These are phyloP conservation scores for Podosphaera xanthii DNA, from an alignment of 2,329 filamentous ascomycete genomes.

Conservation along the genomic window DNA sequence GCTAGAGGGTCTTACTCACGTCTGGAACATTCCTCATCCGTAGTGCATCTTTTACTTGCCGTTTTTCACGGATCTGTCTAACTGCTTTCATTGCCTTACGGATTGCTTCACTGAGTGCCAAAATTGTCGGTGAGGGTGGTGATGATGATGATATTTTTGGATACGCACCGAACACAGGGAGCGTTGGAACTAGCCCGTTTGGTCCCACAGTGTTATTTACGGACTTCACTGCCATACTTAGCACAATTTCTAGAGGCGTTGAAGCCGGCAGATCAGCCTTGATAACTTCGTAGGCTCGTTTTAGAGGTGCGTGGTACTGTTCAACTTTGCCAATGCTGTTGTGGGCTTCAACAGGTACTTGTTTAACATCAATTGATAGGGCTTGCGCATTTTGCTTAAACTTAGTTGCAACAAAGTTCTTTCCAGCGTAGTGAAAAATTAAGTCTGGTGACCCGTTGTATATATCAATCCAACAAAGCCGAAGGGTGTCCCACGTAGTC, in stretches of 20 bases:
- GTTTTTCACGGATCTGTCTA: neutral
- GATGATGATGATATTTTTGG: neutral
- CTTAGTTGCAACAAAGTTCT: constrained; percentile 3
- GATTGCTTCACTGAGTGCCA: neutral
- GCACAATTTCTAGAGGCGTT: neutral
- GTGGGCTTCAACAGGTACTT: neutral
- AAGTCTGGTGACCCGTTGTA: constrained; percentile 1
- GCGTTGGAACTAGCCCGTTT: neutral
- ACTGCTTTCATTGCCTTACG: constrained; percentile 4
- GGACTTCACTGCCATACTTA: too few species aligned
- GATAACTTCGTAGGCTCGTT: neutral
- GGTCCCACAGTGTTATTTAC: too few species aligned
- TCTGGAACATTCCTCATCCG: too few species aligned
- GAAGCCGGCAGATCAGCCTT: neutral
- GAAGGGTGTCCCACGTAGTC: constrained; percentile 1
- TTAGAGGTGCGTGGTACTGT: neutral
- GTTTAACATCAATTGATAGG: neutral
- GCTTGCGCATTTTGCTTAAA: neutral
- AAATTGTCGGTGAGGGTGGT: neutral
- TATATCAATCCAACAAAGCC: constrained; percentile 1
- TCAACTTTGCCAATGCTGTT: neutral
- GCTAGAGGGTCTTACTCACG: too few species aligned
- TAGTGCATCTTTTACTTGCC: neutral
- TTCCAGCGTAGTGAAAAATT: neutral
- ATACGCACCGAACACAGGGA: neutral